These are phyloP conservation scores for Lepiota venenata DNA, from an alignment of 768 basidiomycete species.

Conservation along the genomic window DNA sequence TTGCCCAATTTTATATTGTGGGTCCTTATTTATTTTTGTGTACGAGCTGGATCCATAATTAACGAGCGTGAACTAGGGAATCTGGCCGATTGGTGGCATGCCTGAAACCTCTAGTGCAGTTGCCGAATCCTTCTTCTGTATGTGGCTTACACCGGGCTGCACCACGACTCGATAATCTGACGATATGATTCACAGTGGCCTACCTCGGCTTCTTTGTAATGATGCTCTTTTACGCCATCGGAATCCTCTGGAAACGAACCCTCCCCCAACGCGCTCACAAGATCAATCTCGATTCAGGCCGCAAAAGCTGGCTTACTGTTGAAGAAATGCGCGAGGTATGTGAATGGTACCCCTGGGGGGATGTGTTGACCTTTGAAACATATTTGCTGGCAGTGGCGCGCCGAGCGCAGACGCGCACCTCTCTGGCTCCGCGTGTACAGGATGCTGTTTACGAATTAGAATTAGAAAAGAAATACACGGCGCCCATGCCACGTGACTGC, in stretches of 20 bases:
- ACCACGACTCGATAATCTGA: background rate
- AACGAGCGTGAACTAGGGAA: slow-evolving; percentile 21
- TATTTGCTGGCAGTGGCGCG: slow-evolving; percentile 28
- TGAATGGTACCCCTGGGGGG: background rate
- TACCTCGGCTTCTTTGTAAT: slow-evolving; percentile 40
- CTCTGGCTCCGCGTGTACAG: slow-evolving; percentile 34
- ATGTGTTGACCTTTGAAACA: background rate
- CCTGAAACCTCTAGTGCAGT: slow-evolving; percentile 21
- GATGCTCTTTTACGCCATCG: slow-evolving; percentile 34
- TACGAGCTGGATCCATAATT: background rate
- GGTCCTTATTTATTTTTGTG: slow-evolving; percentile 4
- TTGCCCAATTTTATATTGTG: slow-evolving; percentile 45
- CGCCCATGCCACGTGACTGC: slow-evolving; percentile 15
- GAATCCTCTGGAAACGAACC: slow-evolving; percentile 38
- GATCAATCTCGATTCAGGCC: slow-evolving; percentile 43
- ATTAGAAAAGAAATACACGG: background rate
- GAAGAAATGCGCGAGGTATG: slow-evolving; percentile 39
- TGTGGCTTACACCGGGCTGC: slow-evolving; percentile 16
- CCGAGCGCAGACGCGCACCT: slow-evolving; percentile 34
- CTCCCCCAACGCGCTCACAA: slow-evolving; percentile 31
- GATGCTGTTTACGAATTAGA: slow-evolving; percentile 36
- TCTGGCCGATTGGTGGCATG: slow-evolving; percentile 39
- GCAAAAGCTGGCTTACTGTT: slow-evolving; percentile 44
- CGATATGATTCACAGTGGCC: slow-evolving; percentile 17
- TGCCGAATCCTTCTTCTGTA: slow-evolving; percentile 37